These are phyloP conservation scores for Samsoniella hepiali DNA, from an alignment of 2,329 filamentous ascomycete genomes.

Conservation along the genomic window DNA sequence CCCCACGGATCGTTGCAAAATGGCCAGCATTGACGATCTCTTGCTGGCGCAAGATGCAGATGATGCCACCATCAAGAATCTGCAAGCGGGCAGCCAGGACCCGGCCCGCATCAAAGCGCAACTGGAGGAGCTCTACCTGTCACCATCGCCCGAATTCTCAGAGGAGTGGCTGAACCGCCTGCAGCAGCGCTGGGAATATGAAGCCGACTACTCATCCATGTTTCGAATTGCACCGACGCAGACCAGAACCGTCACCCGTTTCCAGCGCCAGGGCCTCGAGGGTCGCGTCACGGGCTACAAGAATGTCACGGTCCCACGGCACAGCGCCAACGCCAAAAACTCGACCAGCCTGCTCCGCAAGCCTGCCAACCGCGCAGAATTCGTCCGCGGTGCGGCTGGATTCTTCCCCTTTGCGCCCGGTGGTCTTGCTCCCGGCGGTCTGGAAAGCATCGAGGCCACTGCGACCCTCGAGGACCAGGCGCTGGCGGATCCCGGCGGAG, in stretches of 20 bases:
- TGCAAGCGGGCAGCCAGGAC: conserved; percentile 35
- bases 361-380: conserved; percentile 81
- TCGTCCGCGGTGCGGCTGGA: conserved; percentile 86
- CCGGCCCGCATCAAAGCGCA: conserved; percentile 63
- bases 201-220: conserved; percentile 75
- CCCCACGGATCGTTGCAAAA: conserved; percentile 18
- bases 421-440: conserved; percentile 74
- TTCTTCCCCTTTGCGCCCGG: conserved; percentile 94
- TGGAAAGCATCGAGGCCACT: conserved; percentile 82
- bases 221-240: conserved; percentile 88
- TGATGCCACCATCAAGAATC: conserved; percentile 16
- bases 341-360: conserved; percentile 86
- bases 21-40: conserved; percentile 37
- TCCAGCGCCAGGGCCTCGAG: conserved; percentile 86
- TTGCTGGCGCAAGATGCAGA: conserved; percentile 29
- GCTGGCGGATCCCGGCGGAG: conserved; percentile 47
- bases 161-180: conserved; percentile 82
- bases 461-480: conserved; percentile 79
- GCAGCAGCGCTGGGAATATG: conserved; percentile 84
- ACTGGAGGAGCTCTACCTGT: conserved; percentile 74
- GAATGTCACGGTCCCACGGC: conserved; percentile 87
- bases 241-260: conserved; percentile 90
- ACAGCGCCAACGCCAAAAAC: conserved; percentile 88
- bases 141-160: conserved; percentile 75
- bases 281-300: conserved; percentile 90